Evolutionary conservation across 2,329 filamentous ascomycete genomes (phyloP).

Genomic region (Fusarium albidum): DNA sequence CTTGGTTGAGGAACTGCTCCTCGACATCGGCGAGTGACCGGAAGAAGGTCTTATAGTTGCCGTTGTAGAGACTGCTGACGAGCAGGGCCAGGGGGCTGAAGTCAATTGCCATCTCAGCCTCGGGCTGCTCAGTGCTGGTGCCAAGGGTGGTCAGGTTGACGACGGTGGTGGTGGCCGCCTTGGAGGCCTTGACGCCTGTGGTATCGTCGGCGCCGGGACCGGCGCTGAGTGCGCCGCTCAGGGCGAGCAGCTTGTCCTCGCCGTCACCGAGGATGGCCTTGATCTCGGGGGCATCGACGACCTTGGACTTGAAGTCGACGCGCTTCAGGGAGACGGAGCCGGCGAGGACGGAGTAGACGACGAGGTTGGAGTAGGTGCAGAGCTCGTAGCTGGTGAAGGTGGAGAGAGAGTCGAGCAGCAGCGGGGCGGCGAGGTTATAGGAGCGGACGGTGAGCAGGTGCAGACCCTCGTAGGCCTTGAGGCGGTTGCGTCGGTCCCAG

Average conservation of each 20-base stretch:
- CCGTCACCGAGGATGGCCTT: slow-evolving; percentile 93
- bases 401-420: slow-evolving; percentile 94
- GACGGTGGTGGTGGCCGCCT: slow-evolving; percentile 63
- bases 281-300: slow-evolving; percentile 97
- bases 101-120: slow-evolving; percentile 84
- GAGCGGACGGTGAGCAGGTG: slow-evolving; percentile 92
- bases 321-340: slow-evolving; percentile 95
- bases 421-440: slow-evolving; percentile 86
- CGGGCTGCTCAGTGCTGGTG: slow-evolving; percentile 73
- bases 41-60: slow-evolving; percentile 96
- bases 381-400: slow-evolving; percentile 99
- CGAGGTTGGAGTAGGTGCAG: slow-evolving; percentile 93
- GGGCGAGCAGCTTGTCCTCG: slow-evolving; percentile 84
- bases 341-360: slow-evolving; percentile 94
- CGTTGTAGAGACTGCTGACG: slow-evolving; percentile 90
- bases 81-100: slow-evolving; percentile 88
- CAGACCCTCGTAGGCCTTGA: slow-evolving; percentile 98
- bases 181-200: slow-evolving; percentile 66
- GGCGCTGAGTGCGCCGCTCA: slow-evolving; percentile 81
- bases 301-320: slow-evolving; percentile 98
- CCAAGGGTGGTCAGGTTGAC: slow-evolving; percentile 91
- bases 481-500: slow-evolving; percentile 96
- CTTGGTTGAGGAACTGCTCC: slow-evolving; percentile 91
- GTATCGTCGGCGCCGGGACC: slow-evolving; percentile 84
- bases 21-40: slow-evolving; percentile 87